Base-by-base conservation (phyloP, 2,329 filamentous ascomycete species). In the Verticillium tricorpus region DNA sequence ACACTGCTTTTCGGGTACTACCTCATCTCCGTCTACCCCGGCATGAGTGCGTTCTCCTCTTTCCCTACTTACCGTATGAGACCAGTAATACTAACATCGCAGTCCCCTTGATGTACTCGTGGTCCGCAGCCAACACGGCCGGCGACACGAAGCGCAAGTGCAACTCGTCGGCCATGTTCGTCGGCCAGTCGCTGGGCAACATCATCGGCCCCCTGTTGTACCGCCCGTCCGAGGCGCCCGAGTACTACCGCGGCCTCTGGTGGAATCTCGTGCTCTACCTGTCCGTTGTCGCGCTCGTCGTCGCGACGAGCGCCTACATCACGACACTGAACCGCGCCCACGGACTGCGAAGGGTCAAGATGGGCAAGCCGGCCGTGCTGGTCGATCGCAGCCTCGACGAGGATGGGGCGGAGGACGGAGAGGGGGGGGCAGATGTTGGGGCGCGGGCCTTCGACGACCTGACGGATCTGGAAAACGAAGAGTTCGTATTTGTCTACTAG, bases 81-180 rank as follows among this genome's bases (percentile, higher is more conserved):
- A 14, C 54, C 17, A 3, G 7, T 28, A 19, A 5, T n/a, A 25
- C 31, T 34, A 19, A 59, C 54, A 40, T 56, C 40, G 34, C 7
- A 65, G 81, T 84, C 1, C 85, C 83, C 0, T 71, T 86, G 60
- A 80, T 86, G 25, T 85, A 84, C 68, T 80, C 81, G 0, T 85
- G 82, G 82, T 80, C 79, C 0, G 80, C 80, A 0, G 82, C 84
- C 58, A 87, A 87, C 65, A 85, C 87, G 0, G 87, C 79, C 2
- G 87, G 87, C 0, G 86, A 89, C 63, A 90, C 87, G 0, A 90
- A 90, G 70, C 82, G 85, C 63, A 89, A 89, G 68, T 80, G 85
- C 2, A 88, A 83, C 0, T 88, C 85, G 0, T 85, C 78, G 2
- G 79, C 86, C 15, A 73, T 66, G 35, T 87, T 89, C 65, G 77